phyloP scores from a whole-genome alignment of 306 rosid species.

The Boehmeria nivea region DNA sequence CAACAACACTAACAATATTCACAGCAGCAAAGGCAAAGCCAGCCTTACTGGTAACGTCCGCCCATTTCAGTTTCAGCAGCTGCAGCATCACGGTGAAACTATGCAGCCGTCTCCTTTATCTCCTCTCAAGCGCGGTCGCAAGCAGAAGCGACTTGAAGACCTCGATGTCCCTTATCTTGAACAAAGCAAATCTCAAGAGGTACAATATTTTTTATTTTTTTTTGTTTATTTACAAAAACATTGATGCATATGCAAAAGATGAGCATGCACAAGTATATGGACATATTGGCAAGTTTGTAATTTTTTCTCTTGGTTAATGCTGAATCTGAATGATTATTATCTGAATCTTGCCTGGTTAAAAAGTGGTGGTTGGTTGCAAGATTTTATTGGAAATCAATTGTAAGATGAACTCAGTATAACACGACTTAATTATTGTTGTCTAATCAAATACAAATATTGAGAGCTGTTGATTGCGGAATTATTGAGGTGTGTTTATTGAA shows the following conservation, averaged over 20 bases:
- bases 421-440: too few species aligned
- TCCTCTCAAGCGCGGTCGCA: slow-evolving; percentile 22
- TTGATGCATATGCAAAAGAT: too few species aligned
- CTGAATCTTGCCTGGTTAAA: neutral
- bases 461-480: too few species aligned
- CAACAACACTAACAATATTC: too few species aligned
- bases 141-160: slow-evolving; percentile 31
- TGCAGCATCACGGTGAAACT: neutral
- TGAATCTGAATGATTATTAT: neutral
- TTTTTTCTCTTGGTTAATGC: neutral
- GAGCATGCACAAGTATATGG: neutral
- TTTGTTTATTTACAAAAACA: too few species aligned
- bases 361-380: neutral
- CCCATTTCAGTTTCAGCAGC: neutral
- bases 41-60: neutral
- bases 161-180: slow-evolving; percentile 4
- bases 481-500: neutral
- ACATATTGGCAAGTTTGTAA: neutral
- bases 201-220: neutral
- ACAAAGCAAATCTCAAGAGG: slow-evolving; percentile 18
- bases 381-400: neutral
- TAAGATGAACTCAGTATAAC: neutral
- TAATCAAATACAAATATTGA: too few species aligned
- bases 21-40: neutral
- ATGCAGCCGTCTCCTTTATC: neutral